Conservation (phyloP, 257 asterid genomes). For the Craterostigma plantagineum region DNA sequence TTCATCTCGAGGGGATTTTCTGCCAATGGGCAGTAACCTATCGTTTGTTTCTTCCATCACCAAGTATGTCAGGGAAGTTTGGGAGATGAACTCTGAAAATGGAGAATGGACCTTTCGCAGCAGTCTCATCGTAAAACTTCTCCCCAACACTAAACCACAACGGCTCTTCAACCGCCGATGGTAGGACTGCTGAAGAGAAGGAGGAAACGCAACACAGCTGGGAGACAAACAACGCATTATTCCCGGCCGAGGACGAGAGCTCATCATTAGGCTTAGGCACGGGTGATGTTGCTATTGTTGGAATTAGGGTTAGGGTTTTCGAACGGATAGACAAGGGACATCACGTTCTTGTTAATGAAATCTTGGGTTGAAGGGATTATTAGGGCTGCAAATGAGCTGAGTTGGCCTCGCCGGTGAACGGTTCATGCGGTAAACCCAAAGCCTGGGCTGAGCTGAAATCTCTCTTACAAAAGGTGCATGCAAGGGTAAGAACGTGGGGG, state of each 20-base stretch:
- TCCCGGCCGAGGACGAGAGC: no score
- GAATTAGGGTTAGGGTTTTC: slow-evolving; percentile 11
- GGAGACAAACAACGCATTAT: no score
- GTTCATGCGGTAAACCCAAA: slow-evolving; percentile 43
- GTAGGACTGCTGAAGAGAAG: slow-evolving; percentile 7
- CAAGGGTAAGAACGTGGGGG: slow-evolving; percentile 32
- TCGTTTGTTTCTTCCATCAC: no score
- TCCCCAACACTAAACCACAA: no score
- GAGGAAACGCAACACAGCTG: no score
- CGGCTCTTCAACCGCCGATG: slow-evolving; percentile 7
- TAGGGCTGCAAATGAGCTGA: background rate
- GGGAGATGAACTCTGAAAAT: slow-evolving; percentile 23
- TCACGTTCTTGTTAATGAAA: background rate
- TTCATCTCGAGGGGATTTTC: no score
- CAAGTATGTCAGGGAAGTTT: no score
- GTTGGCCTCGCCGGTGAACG: slow-evolving; percentile 31
- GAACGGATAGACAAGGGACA: slow-evolving; percentile 7
- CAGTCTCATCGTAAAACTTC: background rate
- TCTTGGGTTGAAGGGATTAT: background rate
- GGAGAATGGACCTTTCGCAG: slow-evolving; percentile 4
- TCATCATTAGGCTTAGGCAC: background rate
- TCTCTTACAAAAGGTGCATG: slow-evolving; percentile 26
- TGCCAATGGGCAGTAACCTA: no score
- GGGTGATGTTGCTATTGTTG: slow-evolving; percentile 15
- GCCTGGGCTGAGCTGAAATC: slow-evolving; percentile 45